Evolutionary conservation across 1,284 basidiomycete species (phyloP).

Genomic region (Trichosporon asahii): DNA sequence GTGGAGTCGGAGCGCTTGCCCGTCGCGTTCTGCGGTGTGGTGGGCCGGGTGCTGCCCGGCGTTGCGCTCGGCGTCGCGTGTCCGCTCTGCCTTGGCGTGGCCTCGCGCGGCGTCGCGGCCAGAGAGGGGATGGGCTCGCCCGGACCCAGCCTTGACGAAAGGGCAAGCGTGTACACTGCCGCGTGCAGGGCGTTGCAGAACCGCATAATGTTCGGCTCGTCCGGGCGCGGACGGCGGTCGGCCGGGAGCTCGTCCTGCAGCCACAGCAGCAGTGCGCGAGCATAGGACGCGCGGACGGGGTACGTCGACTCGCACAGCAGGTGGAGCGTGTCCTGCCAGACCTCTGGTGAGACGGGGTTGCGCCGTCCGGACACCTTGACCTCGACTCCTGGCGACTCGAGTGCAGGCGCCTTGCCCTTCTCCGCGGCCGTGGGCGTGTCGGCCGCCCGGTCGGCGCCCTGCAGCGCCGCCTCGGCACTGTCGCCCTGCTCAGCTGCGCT

Average conservation of each 20-base stretch:
- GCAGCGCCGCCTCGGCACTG: constrained; percentile 29
- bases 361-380: constrained; percentile 53
- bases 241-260: constrained; percentile 67
- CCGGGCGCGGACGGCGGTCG: constrained; percentile 28
- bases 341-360: constrained; percentile 70
- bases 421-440: constrained; percentile 14
- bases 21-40: background rate
- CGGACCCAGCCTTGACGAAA: constrained; percentile 59
- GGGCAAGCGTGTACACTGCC: constrained; percentile 71
- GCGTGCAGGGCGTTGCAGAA: constrained; percentile 76
- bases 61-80: background rate
- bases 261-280: constrained; percentile 67
- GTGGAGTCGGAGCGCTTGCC: background rate
- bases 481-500: constrained; percentile 37
- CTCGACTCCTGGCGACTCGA: constrained; percentile 32
- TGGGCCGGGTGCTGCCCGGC: background rate
- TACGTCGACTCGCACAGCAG: constrained; percentile 73
- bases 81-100: background rate
- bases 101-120: constrained; percentile 18
- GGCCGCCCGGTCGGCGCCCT: background rate
- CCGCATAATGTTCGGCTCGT: constrained; percentile 48
- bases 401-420: constrained; percentile 41
- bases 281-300: constrained; percentile 70
- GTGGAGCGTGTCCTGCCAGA: constrained; percentile 83
- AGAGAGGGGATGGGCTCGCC: constrained; percentile 22